Conservation (phyloP, 805 yeast species). For the Candida chilensis region DNA sequence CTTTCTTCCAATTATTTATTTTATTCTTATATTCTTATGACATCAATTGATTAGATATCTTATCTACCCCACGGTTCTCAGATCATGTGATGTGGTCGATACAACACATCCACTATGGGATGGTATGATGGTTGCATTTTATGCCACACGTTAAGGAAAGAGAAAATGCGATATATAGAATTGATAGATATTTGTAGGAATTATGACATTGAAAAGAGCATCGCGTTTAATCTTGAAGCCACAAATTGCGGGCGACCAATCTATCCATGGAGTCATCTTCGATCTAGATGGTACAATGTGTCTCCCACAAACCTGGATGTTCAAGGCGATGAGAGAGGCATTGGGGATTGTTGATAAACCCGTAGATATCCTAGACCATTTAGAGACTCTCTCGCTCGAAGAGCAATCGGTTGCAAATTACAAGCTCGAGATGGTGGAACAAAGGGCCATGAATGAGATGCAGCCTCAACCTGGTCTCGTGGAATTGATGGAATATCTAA, state of each 20-base stretch:
- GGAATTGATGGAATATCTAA: slow-evolving; percentile 23
- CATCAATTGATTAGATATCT: too few relatives aligned
- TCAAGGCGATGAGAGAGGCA: slow-evolving; percentile 49
- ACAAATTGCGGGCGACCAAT: slow-evolving; percentile 10
- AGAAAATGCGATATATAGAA: too few relatives aligned
- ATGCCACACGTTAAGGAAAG: too few relatives aligned
- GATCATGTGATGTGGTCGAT: too few relatives aligned
- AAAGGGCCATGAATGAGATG: slow-evolving; percentile 55
- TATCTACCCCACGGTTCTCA: too few relatives aligned
- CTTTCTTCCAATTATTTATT: too few relatives aligned
- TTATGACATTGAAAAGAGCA: too few relatives aligned
- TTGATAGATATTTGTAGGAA: too few relatives aligned
- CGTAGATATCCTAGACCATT: slow-evolving; percentile 44
- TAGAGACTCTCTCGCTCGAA: slow-evolving; percentile 29
- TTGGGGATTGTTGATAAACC: slow-evolving; percentile 34
- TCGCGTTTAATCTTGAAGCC: too few relatives aligned
- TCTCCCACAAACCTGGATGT: slow-evolving; percentile 38
- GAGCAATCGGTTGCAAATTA: slow-evolving; percentile 33
- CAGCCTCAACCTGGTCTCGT: slow-evolving; percentile 36
- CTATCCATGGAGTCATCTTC: slow-evolving; percentile 48
- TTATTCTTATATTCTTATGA: too few relatives aligned
- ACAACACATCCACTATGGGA: too few relatives aligned
- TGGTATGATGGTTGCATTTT: too few relatives aligned
- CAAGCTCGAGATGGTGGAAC: slow-evolving; percentile 43
- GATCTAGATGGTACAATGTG: slow-evolving; percentile 80